phyloP scores from a whole-genome alignment of 2,329 filamentous ascomycete species.

The Grosmannia clavigera region DNA sequence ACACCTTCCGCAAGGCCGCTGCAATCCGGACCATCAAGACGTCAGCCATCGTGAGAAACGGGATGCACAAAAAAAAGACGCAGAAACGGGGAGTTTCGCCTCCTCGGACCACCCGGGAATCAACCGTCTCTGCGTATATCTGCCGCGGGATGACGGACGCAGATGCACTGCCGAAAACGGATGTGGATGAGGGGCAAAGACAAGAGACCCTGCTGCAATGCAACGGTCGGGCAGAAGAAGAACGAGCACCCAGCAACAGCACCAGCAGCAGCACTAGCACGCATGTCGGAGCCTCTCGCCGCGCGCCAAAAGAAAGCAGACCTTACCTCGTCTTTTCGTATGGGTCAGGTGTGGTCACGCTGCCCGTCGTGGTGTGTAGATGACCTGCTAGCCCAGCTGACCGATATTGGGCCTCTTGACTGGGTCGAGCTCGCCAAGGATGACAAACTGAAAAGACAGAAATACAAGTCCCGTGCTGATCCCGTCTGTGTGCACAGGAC shows the following conservation, averaged over 20 bases:
- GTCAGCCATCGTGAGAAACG: slow-evolving; percentile 26
- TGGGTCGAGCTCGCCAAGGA: too few species aligned
- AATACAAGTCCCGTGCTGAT: too few species aligned
- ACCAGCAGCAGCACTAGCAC: background rate
- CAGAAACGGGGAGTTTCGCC: background rate
- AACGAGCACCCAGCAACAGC: background rate
- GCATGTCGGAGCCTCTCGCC: too few species aligned
- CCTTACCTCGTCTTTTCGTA: background rate
- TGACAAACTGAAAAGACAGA: too few species aligned
- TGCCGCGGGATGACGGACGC: background rate
- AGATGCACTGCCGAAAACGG: background rate
- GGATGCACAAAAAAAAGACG: background rate
- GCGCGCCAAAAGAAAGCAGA: background rate
- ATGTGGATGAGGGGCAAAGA: background rate
- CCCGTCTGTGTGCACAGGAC: too few species aligned
- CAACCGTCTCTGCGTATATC: background rate
- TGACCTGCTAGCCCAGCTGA: background rate
- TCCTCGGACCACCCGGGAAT: background rate
- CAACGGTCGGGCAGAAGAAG: background rate
- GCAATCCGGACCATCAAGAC: slow-evolving; percentile 27
- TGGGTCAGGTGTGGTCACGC: background rate
- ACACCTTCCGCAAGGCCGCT: slow-evolving; percentile 26
- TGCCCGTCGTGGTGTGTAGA: background rate
- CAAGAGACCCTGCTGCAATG: too few species aligned
- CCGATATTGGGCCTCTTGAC: background rate